Evolutionary conservation across 139 green algal genomes (phyloP), one percentile per base, ranked within the genome.

Genomic region (Haematococcus lacustris): DNA sequence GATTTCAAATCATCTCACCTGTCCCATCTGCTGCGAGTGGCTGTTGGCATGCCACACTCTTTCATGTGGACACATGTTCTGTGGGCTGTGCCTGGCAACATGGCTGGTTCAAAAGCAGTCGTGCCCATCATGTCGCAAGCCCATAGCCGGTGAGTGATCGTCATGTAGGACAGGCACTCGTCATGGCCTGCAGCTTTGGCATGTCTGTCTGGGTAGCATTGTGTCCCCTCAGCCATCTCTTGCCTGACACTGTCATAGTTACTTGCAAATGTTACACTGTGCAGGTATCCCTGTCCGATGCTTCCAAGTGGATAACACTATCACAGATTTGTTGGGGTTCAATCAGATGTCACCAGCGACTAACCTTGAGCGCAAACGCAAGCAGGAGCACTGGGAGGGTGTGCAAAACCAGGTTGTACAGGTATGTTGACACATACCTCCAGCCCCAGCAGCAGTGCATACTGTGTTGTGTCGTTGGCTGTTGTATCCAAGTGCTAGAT

Each of bases 21-120:
- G 79, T 50, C 59, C 79, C 5, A 78, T 85, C 53, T 85, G 79
- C 72, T 73, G 77, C 38, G 79, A 85, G 6, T 80, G 72, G 80
- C 66, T 85, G 3, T 33, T 78, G 3, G 76, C 76, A 9, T 72
- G 41, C 1, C 80, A 85, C 41, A 68, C 75, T 5, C 73, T 85
- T 0, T 66, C 74, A 2, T 88, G 87, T 43, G 87, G 87, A 6
- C 87, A 91, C 70, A 81, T 80, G 50, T 89, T 89, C 71, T 91
- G 87, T 51, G 84, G 85, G 69, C 65, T 76, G 2, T 91, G 87
- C 82, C 83, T 91, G n/a, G 72, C 77, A 40, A 71, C 78, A 63
- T 89, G 78, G 71, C 57, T 81, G 26, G 25, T 38, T n/a, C 75
- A 80, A 25, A 82, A 81, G 2, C 75, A 79, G 35, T 78, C 75